These are phyloP conservation scores for Sporothrix phasma DNA, from an alignment of 2,329 filamentous ascomycete species.

Conservation along the genomic window DNA sequence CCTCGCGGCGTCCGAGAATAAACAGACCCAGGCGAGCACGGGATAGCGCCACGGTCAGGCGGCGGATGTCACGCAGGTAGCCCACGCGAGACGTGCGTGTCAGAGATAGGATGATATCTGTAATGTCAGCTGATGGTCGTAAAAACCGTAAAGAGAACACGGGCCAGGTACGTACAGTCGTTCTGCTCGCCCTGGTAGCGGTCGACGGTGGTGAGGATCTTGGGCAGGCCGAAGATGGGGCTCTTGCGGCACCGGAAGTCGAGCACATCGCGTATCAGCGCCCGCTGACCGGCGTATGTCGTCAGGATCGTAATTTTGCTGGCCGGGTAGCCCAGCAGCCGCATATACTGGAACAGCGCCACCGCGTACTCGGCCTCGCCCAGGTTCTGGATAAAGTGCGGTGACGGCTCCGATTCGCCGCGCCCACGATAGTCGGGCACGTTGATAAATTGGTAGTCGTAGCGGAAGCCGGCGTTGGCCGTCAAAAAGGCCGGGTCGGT, in stretches of 20 bases:
- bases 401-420: slow-evolving; percentile 80
- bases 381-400: slow-evolving; percentile 92
- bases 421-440: slow-evolving; percentile 85
- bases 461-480: slow-evolving; percentile 86
- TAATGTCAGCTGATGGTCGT: background rate
- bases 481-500: slow-evolving; percentile 58
- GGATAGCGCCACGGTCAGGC: slow-evolving; percentile 88
- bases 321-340: slow-evolving; percentile 83
- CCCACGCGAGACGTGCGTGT: slow-evolving; percentile 82
- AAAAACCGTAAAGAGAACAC: background rate
- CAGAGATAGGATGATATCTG: slow-evolving; percentile 87
- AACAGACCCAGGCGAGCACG: slow-evolving; percentile 87
- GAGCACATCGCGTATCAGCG: slow-evolving; percentile 80
- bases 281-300: slow-evolving; percentile 86
- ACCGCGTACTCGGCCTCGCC: slow-evolving; percentile 97
- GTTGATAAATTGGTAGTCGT: slow-evolving; percentile 94
- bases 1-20: slow-evolving; percentile 74
- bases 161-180: slow-evolving; percentile 63
- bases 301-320: slow-evolving; percentile 77
- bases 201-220: slow-evolving; percentile 87
- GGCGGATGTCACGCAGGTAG: slow-evolving; percentile 85
- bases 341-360: slow-evolving; percentile 94
- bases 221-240: slow-evolving; percentile 77
- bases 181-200: slow-evolving; percentile 99
- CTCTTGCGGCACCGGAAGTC: slow-evolving; percentile 74